Percentiles rank a stretch among this genome's conserved stretches.
These are phyloP conservation scores for Bertia moriformis DNA, from an alignment of 2,329 filamentous ascomycete species.

Conservation along the genomic window DNA sequence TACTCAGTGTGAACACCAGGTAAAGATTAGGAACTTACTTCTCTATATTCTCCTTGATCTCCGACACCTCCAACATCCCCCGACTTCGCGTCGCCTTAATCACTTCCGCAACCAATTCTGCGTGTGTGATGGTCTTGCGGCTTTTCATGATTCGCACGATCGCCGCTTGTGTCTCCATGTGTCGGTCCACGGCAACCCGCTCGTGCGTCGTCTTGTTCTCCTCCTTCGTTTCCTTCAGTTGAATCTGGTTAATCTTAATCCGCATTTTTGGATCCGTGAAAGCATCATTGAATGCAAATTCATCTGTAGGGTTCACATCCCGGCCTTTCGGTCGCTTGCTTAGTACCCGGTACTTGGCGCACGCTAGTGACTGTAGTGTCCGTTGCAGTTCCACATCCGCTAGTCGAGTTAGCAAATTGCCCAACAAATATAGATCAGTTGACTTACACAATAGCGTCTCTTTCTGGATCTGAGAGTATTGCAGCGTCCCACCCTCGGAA, in stretches of 20 bases:
- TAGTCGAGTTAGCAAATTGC: not conserved
- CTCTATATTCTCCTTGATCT: slow-evolving; percentile 96
- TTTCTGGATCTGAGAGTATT: slow-evolving; percentile 61
- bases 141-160: slow-evolving; percentile 97
- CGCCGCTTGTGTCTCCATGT: slow-evolving; percentile 92
- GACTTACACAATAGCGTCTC: slow-evolving; percentile 48
- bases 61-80: slow-evolving; percentile 68
- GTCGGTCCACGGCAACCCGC: slow-evolving; percentile 72
- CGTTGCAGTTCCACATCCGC: slow-evolving; percentile 66
- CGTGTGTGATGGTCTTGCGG: slow-evolving; percentile 71
- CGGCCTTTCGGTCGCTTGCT: slow-evolving; percentile 72
- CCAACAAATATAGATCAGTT: not conserved
- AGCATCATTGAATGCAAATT: slow-evolving; percentile 64
- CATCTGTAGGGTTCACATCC: slow-evolving; percentile 66
- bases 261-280: slow-evolving; percentile 75
- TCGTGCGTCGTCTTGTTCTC: slow-evolving; percentile 93
- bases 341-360: slow-evolving; percentile 73
- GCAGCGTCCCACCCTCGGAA: slow-evolving; percentile 39
- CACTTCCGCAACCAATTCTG: slow-evolving; percentile 79
- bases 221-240: slow-evolving; percentile 86
- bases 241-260: slow-evolving; percentile 98
- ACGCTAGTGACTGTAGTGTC: slow-evolving; percentile 88
- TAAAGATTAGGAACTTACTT: slow-evolving; percentile 45
- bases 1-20: not conserved
- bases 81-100: slow-evolving; percentile 79